phyloP scores from a whole-genome alignment of 2,329 filamentous ascomycete genomes.

The Orbilia oligospora region DNA sequence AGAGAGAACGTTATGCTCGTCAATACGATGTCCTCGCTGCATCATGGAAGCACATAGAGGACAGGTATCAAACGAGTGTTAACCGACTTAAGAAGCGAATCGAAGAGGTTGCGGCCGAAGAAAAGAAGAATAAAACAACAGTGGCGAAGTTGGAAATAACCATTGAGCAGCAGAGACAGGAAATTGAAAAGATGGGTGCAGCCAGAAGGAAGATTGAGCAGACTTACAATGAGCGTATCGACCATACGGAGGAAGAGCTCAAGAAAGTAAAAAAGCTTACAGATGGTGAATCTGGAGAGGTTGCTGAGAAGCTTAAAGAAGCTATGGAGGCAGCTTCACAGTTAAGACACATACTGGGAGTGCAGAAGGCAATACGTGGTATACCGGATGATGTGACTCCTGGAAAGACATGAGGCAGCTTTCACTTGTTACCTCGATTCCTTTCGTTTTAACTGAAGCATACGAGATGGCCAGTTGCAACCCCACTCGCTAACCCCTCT shows the following conservation, averaged over 20 bases:
- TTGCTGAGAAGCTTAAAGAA: conserved; percentile 53
- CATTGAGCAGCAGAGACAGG: conserved; percentile 64
- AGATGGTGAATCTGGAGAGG: conserved; percentile 48
- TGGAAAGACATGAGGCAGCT: conserved; percentile 29
- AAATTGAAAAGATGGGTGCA: conserved; percentile 64
- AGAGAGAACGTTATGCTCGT: conserved; percentile 60
- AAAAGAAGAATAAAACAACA: conserved; percentile 62
- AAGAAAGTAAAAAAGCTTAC: conserved; percentile 61
- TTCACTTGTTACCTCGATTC: not conserved
- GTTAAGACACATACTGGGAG: conserved; percentile 41
- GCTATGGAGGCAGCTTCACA: conserved; percentile 53
- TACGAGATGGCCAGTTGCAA: not conserved
- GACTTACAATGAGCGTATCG: conserved; percentile 62
- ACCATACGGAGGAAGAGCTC: conserved; percentile 62
- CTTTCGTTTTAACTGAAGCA: conserved; percentile 10
- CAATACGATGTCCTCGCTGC: conserved; percentile 64
- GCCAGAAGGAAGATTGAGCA: conserved; percentile 64
- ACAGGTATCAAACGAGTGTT: conserved; percentile 63
- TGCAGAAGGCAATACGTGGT: conserved; percentile 49
- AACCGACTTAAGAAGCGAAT: conserved; percentile 63
- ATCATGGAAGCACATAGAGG: conserved; percentile 64
- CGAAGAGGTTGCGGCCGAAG: conserved; percentile 62
- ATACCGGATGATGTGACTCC: conserved; percentile 42
- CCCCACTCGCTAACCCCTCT: conserved; percentile 16
- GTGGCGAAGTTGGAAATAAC: conserved; percentile 63